These are phyloP conservation scores for Hyaloscypha variabilis DNA, from an alignment of 495 filamentous ascomycete species.

Conservation along the genomic window DNA sequence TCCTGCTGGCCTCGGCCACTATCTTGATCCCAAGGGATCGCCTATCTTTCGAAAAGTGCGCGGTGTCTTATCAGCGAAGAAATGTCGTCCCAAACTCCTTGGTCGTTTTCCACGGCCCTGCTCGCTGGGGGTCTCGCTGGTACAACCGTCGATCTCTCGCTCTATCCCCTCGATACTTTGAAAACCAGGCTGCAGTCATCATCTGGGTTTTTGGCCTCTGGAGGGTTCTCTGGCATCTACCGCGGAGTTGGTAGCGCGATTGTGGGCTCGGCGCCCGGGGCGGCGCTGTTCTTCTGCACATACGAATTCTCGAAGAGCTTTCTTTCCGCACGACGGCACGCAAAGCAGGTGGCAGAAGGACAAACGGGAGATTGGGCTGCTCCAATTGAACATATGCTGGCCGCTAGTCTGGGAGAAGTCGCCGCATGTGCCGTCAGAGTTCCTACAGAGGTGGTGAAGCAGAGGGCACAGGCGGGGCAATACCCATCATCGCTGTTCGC, in stretches of 20 bases:
- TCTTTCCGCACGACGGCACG: slow-evolving; percentile 39
- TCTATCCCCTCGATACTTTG: slow-evolving; percentile 90
- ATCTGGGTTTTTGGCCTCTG: slow-evolving; percentile 73
- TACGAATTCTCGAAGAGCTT: slow-evolving; percentile 81
- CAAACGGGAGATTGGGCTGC: slow-evolving; percentile 29
- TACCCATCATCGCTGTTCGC: slow-evolving; percentile 62
- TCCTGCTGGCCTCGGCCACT: slow-evolving; percentile 26
- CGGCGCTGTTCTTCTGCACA: slow-evolving; percentile 96
- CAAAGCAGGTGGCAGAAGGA: slow-evolving; percentile 18
- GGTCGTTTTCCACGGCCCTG: slow-evolving; percentile 53
- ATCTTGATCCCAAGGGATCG: background rate
- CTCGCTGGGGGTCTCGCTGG: slow-evolving; percentile 82
- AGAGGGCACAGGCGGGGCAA: slow-evolving; percentile 87
- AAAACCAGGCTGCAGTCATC: slow-evolving; percentile 93
- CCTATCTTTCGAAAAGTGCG: background rate
- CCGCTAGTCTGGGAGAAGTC: slow-evolving; percentile 87
- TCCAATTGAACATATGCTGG: slow-evolving; percentile 71
- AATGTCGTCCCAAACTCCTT: slow-evolving; percentile 23
- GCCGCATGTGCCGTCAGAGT: slow-evolving; percentile 92
- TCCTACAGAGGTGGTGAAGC: slow-evolving; percentile 96
- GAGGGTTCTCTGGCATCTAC: slow-evolving; percentile 76
- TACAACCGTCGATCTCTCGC: slow-evolving; percentile 86
- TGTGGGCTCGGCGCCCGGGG: slow-evolving; percentile 95
- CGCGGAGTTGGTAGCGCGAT: slow-evolving; percentile 69
- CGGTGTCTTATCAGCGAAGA: background rate